Percentiles rank a stretch among this genome's conserved stretches.
Evolutionary conservation across 129 eudicot genomes (phyloP).

Genomic region (Tagetes patula): DNA sequence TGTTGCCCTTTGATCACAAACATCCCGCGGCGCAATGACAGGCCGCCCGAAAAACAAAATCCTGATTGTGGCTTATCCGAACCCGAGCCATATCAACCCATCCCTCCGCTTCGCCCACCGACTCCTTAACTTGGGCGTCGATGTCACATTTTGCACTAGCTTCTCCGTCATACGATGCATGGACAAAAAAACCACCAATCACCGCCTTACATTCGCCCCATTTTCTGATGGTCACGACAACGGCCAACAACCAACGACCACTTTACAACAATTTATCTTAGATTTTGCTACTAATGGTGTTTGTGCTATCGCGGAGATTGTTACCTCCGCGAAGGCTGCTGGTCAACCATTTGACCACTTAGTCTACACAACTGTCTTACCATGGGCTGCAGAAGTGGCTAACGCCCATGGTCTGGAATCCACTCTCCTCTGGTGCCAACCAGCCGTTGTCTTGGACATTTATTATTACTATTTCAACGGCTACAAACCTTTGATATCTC

Average conservation of each 20-base stretch:
- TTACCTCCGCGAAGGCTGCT: not conserved
- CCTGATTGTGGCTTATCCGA: conserved; percentile 35
- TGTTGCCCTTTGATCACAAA: not conserved
- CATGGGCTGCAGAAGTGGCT: conserved; percentile 52
- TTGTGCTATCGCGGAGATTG: conserved; percentile 9
- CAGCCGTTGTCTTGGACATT: conserved; percentile 38
- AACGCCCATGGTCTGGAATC: conserved; percentile 32
- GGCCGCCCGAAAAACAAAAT: not conserved
- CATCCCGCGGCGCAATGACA: not conserved
- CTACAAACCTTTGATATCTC: conserved; percentile 2
- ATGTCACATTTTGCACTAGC: conserved; percentile 36
- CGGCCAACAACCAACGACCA: conserved; percentile 15
- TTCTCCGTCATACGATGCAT: conserved; percentile 1
- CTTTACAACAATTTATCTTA: conserved; percentile 20
- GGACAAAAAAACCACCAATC: conserved; percentile 4
- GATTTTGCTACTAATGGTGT: conserved; percentile 21
- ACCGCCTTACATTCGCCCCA: conserved; percentile 15
- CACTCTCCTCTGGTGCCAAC: conserved; percentile 52
- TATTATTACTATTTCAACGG: conserved; percentile 47
- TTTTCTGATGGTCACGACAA: conserved; percentile 23
- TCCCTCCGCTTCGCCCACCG: conserved; percentile 39
- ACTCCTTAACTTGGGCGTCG: conserved; percentile 29
- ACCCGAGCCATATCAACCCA: conserved; percentile 49
- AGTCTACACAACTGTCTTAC: conserved; percentile 41
- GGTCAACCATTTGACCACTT: conserved; percentile 34